Percentiles rank a stretch among this genome's conserved stretches.
Conservation (phyloP, 352 stramenopile genomes). For the Halophytophthora polymorphica region DNA sequence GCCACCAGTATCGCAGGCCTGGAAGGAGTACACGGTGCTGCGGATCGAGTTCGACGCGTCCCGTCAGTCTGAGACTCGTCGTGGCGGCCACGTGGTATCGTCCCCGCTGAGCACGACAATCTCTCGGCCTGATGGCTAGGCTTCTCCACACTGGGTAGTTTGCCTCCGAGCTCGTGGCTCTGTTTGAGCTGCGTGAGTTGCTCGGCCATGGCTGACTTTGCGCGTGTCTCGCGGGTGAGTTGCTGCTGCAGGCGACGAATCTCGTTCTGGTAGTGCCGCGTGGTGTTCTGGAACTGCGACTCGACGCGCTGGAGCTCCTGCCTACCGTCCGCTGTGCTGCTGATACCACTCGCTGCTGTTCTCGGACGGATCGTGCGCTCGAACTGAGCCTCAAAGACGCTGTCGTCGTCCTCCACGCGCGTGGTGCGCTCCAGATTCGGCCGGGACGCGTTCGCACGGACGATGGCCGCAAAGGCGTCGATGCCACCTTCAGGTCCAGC, state of each 20-base stretch:
- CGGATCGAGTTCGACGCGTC: slow-evolving; percentile 15
- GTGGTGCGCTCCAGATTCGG: too few species aligned
- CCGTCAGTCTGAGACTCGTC: slow-evolving; percentile 1
- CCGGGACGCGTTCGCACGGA: not conserved
- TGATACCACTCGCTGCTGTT: slow-evolving; percentile 4
- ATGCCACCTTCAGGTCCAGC: slow-evolving; percentile 1
- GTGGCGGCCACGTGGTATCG: not conserved
- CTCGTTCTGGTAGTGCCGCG: slow-evolving; percentile 62
- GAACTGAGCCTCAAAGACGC: slow-evolving; percentile 32
- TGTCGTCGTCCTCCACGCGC: slow-evolving; percentile 29
- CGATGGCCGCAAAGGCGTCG: not conserved
- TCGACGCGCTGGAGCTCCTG: slow-evolving; percentile 10
- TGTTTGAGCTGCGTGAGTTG: slow-evolving; percentile 37
- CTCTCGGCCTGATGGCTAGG: slow-evolving; percentile 2
- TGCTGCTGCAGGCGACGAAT: slow-evolving; percentile 66
- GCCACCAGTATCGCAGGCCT: slow-evolving; percentile 3
- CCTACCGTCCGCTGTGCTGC: slow-evolving; percentile 1
- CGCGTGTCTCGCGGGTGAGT: slow-evolving; percentile 42
- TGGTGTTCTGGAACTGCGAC: slow-evolving; percentile 31
- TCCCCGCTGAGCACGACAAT: slow-evolving; percentile 3
- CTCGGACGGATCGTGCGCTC: slow-evolving; percentile 22
- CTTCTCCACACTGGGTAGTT: slow-evolving; percentile 9
- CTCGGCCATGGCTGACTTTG: slow-evolving; percentile 43
- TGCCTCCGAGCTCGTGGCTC: not conserved
- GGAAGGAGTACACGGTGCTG: slow-evolving; percentile 11